Evolutionary conservation across 129 eudicot genomes (phyloP).

Genomic region (sunflower (Helianthus annuus)): HanXRQr2.0-SUNRISE NC_035444.2:160169165-160169664

Average conservation of each 20-base stretch:
- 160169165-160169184: not conserved
- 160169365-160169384: too few relatives aligned
- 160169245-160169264: not conserved
- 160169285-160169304: not conserved
- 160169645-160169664: slow-evolving; percentile 68
- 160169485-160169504: slow-evolving; percentile 1
- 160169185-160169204: not conserved
- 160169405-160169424: not conserved
- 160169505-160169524: not conserved
- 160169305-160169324: not conserved
- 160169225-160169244: not conserved
- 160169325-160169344: not conserved
- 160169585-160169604: slow-evolving; percentile 68
- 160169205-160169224: not conserved
- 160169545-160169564: slow-evolving; percentile 57
- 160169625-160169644: slow-evolving; percentile 96
- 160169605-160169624: slow-evolving; percentile 92
- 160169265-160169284: not conserved
- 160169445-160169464: not conserved
- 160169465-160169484: not conserved
- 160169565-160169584: slow-evolving; percentile 60
- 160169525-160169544: not conserved
- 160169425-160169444: not conserved
- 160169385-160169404: not conserved
- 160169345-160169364: not conserved